These are phyloP conservation scores for Themeda triandra DNA, from an alignment of 176 grass and related monocot species.

Conservation along the genomic window DNA sequence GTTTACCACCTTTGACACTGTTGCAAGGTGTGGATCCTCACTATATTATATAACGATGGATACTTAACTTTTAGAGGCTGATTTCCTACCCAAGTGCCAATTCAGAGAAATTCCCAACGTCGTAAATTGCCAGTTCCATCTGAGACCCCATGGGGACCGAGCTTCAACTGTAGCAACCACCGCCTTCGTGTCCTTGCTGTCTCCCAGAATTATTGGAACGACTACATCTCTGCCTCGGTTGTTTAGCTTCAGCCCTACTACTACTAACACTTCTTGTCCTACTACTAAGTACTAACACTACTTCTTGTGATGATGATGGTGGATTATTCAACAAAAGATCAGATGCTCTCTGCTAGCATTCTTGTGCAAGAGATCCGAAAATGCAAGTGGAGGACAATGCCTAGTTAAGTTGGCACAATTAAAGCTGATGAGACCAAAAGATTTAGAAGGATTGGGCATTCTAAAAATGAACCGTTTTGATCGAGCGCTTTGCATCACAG, in stretches of 20 bases:
- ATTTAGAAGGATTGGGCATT: not conserved
- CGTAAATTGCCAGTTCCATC: not conserved
- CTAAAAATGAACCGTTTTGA: no score
- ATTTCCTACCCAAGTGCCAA: no score
- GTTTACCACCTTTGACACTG: no score
- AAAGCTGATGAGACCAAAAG: not conserved
- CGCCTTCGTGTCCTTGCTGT: not conserved
- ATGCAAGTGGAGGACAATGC: no score
- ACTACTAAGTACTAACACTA: not conserved
- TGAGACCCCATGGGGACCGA: not conserved
- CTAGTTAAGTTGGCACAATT: no score
- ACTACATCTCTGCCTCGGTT: not conserved
- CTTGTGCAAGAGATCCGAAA: no score
- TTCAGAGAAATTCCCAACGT: not conserved
- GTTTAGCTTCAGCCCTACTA: not conserved
- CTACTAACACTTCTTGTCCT: not conserved
- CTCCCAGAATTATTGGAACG: not conserved
- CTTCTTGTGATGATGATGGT: not conserved
- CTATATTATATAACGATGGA: no score
- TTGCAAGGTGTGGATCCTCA: no score
- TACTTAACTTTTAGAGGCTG: no score
- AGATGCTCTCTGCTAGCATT: not conserved
- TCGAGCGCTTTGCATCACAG: no score
- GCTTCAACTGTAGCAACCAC: not conserved
- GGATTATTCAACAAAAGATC: not conserved